Evolutionary conservation across 2,329 filamentous ascomycete genomes (phyloP), one percentile per base, ranked within the genome.

Genomic region (Hypoxylon sp.): DNA sequence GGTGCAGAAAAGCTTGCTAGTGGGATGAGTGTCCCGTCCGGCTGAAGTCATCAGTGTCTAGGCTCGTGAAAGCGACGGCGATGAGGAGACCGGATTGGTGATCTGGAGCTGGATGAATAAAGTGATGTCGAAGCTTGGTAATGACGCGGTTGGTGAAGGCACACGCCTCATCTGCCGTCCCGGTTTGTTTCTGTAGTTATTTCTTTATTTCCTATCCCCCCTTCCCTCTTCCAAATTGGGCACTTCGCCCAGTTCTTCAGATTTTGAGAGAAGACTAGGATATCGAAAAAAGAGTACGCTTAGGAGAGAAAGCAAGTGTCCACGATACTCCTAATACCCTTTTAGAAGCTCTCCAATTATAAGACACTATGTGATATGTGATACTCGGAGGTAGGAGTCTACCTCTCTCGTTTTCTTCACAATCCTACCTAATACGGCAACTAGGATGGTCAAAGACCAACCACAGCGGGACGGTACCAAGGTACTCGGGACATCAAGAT

Each of bases 21-120:
- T 71, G 60, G 59, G 71, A 69, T 71, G 70, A 54, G 63, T 22
- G 55, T 58, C 65, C 69, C 68, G 72, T 66, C 71, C 70, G 68
- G 67, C 68, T 71, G 68, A 71, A 70, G 64, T 68, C 58, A 57
- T 61, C 9, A 11, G n/a, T 50, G 42, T 57, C 53, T 57, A 69
- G 50, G 58, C 65, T 65, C 53, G 46, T 65, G 59, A 65, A 67
- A 57, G 54, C 19, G 42, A 59, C 22, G 26, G 46, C 29, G 53
- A 55, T 31, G 54, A 63, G 56, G 56, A 58, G 60, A 65, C 57
- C 54, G 60, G 63, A 64, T 67, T 54, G 63, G 57, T 37, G 57
- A 67, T 47, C 37, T 67, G 63, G 66, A 47, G 50, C 51, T 47
- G 52, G 46, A 53, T 55, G 61, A 63, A 56, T 58, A 52, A 62